phyloP scores from a whole-genome alignment of 2,329 filamentous ascomycete genomes.

The Myriosclerotinia scirpicola region DNA sequence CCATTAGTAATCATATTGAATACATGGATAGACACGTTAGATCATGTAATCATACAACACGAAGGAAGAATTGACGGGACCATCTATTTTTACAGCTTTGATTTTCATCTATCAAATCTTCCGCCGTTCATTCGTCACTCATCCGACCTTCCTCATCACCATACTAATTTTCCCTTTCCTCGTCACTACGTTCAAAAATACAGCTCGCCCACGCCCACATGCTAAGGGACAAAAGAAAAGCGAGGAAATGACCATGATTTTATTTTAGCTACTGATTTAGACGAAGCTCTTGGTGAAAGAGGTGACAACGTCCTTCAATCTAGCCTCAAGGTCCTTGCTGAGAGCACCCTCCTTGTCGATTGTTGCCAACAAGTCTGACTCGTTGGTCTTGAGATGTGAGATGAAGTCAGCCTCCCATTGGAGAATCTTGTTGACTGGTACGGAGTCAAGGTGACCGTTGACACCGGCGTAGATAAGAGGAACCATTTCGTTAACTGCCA shows the following conservation, averaged over 20 bases:
- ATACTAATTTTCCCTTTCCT: slow-evolving; percentile 10
- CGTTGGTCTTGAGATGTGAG: slow-evolving; percentile 85
- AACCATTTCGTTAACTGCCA: slow-evolving; percentile 99
- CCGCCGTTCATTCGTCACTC: slow-evolving; percentile 28
- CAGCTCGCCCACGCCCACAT: slow-evolving; percentile 31
- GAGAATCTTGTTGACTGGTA: slow-evolving; percentile 90
- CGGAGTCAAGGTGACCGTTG: slow-evolving; percentile 86
- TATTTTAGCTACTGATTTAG: slow-evolving; percentile 34
- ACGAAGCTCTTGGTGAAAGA: slow-evolving; percentile 94
- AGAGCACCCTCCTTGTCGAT: slow-evolving; percentile 96
- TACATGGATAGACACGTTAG: neutral
- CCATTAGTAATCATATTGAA: neutral
- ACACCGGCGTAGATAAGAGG: slow-evolving; percentile 99
- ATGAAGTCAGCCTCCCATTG: slow-evolving; percentile 95
- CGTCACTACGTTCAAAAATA: slow-evolving; percentile 31
- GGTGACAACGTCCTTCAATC: slow-evolving; percentile 72
- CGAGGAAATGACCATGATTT: slow-evolving; percentile 28
- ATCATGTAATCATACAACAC: slow-evolving; percentile 18
- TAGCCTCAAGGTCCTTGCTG: slow-evolving; percentile 89
- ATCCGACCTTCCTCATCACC: slow-evolving; percentile 7
- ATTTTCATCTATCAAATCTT: slow-evolving; percentile 38
- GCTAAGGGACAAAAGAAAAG: slow-evolving; percentile 37
- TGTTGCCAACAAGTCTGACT: slow-evolving; percentile 75
- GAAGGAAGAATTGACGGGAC: slow-evolving; percentile 35
- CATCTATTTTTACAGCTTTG: slow-evolving; percentile 41